phyloP scores from a whole-genome alignment of 495 filamentous ascomycete genomes.

The Chlorociboria aeruginascens region DNA sequence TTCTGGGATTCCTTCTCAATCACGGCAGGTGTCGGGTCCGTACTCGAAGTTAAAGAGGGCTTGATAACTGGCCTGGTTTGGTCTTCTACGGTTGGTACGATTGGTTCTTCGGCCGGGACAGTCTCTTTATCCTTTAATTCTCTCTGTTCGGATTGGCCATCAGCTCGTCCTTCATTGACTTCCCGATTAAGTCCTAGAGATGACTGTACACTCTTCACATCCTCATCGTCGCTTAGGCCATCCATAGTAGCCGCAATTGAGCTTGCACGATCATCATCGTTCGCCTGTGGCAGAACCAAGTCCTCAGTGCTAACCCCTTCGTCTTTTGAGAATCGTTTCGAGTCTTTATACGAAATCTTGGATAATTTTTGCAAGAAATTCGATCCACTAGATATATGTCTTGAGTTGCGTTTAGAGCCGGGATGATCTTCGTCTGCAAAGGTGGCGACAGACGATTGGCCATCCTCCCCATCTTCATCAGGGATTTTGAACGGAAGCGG shows the following conservation, averaged over 20 bases:
- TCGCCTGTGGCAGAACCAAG: conserved; percentile 27
- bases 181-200: conserved; percentile 5
- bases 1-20: background rate
- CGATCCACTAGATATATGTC: conserved; percentile 35
- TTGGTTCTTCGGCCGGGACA: background rate
- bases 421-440: conserved; percentile 42
- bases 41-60: conserved; percentile 10
- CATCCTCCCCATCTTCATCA: conserved; percentile 30
- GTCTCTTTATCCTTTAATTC: background rate
- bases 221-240: conserved; percentile 30
- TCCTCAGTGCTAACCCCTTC: conserved; percentile 27
- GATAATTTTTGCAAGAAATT: conserved; percentile 35
- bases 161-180: background rate
- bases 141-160: background rate
- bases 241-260: conserved; percentile 45
- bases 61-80: background rate
- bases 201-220: conserved; percentile 16
- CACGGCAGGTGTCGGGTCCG: conserved; percentile 5
- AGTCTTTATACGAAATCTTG: conserved; percentile 20
- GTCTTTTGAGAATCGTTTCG: conserved; percentile 6
- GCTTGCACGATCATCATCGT: conserved; percentile 27
- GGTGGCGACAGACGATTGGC: conserved; percentile 48
- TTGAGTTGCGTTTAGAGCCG: conserved; percentile 19
- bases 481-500: conserved; percentile 52
- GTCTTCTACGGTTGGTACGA: background rate